A percentile compares a stretch with the other conserved stretches of the same genome.
Conservation (phyloP, 2,329 filamentous ascomycete genomes). For the Trichophyton mentagrophytes region DNA sequence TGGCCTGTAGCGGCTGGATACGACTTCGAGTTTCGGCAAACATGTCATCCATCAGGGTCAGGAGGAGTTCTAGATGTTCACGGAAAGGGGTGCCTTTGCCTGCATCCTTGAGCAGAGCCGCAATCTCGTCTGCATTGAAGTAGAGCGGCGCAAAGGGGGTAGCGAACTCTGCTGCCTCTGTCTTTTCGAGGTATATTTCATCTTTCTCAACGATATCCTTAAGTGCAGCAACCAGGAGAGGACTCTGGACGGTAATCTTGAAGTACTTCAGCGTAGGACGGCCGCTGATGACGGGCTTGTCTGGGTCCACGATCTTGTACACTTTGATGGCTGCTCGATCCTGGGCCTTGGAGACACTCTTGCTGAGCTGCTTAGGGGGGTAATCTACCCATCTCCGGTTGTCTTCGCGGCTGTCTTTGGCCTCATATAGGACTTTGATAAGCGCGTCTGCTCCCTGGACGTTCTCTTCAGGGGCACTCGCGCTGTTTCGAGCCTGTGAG, state of each 20-base stretch:
- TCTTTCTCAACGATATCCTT: slow-evolving; percentile 35
- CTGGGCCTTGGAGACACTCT: background rate
- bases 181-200: slow-evolving; percentile 15
- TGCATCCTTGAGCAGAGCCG: background rate
- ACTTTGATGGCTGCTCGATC: background rate
- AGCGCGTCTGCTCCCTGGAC: background rate
- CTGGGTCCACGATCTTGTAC: background rate
- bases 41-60: slow-evolving; percentile 33
- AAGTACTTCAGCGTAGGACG: slow-evolving; percentile 31
- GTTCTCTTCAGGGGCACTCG: background rate
- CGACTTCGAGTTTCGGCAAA: slow-evolving; percentile 32
- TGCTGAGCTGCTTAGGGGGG: background rate
- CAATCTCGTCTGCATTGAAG: slow-evolving; percentile 5
- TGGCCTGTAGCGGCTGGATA: slow-evolving; percentile 25
- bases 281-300: slow-evolving; percentile 25
- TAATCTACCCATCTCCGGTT: background rate
- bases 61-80: slow-evolving; percentile 30
- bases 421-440: background rate
- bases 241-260: slow-evolving; percentile 34
- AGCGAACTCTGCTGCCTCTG: background rate
- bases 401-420: background rate
- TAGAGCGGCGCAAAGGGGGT: slow-evolving; percentile 1
- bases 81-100: slow-evolving; percentile 17
- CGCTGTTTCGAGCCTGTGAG: background rate
- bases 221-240: slow-evolving; percentile 30